phyloP scores from a whole-genome alignment of 805 yeast genomes.

The Metschnikowia picachoensis region DNA sequence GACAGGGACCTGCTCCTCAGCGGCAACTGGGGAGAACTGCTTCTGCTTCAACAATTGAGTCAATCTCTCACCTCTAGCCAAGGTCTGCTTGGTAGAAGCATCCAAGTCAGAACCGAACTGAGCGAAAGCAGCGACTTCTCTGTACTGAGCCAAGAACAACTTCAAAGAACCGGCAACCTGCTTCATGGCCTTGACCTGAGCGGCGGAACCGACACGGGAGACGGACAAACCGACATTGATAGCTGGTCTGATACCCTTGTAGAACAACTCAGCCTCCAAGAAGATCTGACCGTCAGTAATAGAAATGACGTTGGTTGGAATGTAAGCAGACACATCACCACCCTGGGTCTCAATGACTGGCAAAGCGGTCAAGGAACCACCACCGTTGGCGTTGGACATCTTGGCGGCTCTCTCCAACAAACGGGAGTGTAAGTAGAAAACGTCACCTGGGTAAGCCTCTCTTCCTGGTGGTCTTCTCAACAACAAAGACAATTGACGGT shows the following conservation, averaged over 20 bases:
- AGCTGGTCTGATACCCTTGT: conserved; percentile 99
- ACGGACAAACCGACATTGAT: conserved; percentile 99
- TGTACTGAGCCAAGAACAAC: conserved; percentile 99
- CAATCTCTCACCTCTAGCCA: conserved; percentile 99
- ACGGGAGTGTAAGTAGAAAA: conserved; percentile 93
- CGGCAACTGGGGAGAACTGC: conserved; percentile 94
- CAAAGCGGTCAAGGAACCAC: conserved; percentile 93
- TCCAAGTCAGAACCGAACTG: conserved; percentile 99
- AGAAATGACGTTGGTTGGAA: conserved; percentile 97
- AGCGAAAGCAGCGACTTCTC: conserved; percentile 99
- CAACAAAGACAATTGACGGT: conserved; percentile 97
- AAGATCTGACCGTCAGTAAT: conserved; percentile 95
- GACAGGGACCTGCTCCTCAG: conserved; percentile 98
- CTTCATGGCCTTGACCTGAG: conserved; percentile 99
- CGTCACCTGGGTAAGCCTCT: conserved; percentile 97
- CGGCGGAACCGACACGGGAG: conserved; percentile 99
- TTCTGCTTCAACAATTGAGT: conserved; percentile 97
- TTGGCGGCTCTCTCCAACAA: conserved; percentile 96
- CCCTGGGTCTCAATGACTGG: conserved; percentile 98
- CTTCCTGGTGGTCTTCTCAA: conserved; percentile 97
- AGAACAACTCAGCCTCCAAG: conserved; percentile 99
- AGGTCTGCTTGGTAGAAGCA: conserved; percentile 99
- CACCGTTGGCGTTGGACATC: conserved; percentile 86
- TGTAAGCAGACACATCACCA: conserved; percentile 98
- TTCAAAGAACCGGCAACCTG: conserved; percentile 99